phyloP scores from a whole-genome alignment of 2,329 filamentous ascomycete species.

The Neofusicoccum laricinum region DNA sequence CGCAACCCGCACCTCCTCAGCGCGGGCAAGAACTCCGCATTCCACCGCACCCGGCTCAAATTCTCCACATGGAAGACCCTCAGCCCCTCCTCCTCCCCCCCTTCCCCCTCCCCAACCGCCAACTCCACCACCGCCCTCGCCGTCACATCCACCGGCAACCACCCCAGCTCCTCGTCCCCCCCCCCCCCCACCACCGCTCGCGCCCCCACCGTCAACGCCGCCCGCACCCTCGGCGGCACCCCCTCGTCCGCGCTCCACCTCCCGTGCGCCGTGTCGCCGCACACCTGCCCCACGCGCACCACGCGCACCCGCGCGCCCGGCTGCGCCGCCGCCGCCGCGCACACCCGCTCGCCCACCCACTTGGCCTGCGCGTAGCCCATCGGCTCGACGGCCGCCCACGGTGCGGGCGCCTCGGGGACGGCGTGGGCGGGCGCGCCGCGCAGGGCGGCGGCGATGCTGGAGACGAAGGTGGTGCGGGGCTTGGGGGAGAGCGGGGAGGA shows the following conservation, averaged over 20 bases:
- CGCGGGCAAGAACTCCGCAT: constrained; percentile 51
- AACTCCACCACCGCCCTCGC: constrained; percentile 6
- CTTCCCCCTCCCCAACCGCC: background rate
- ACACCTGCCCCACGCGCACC: constrained; percentile 42
- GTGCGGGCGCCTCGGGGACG: background rate
- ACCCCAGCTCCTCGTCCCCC: background rate
- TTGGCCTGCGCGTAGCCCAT: constrained; percentile 22
- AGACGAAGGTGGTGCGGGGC: constrained; percentile 1
- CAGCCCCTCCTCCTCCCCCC: no score
- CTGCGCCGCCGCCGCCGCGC: constrained; percentile 29
- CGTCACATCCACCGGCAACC: constrained; percentile 11
- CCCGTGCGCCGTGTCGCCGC: constrained; percentile 46
- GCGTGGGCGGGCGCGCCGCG: background rate
- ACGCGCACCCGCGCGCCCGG: constrained; percentile 21
- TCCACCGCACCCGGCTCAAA: constrained; percentile 50
- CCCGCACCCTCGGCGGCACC: constrained; percentile 49
- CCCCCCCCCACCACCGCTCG: constrained; percentile 32
- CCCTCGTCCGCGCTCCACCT: constrained; percentile 51
- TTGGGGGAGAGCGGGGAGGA: background rate
- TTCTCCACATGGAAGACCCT: constrained; percentile 54
- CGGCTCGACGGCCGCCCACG: constrained; percentile 16
- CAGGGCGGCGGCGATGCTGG: constrained; percentile 12
- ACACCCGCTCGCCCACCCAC: constrained; percentile 59
- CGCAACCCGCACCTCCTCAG: constrained; percentile 41
- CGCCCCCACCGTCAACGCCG: constrained; percentile 44